Base-by-base conservation (phyloP, 768 basidiomycete genomes). In the Lentinula aciculospora region DNA sequence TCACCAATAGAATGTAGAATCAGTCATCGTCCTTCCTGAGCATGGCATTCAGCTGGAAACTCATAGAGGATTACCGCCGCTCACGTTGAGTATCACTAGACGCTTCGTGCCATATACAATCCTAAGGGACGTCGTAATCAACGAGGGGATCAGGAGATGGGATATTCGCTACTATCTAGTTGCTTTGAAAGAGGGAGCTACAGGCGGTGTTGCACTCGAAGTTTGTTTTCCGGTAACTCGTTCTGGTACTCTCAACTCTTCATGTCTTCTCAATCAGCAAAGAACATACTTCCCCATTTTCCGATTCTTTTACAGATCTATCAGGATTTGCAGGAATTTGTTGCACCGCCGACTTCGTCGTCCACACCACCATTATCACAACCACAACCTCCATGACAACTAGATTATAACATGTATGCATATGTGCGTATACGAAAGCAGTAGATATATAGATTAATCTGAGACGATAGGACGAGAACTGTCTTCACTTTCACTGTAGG, bases 31-130 rank as follows among this genome's bases (percentile, higher is more conserved):
- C 36, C 67, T 91, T 45, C 84, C 85, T 7, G 72, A 76, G 1
- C 81, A 87, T 54, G 90, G 90, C 10, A 73, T 93, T 40, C 91
- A 92, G 64, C 69, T 92, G 2, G 89, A 92, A 67, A 85, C 83
- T 0, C 82, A 82, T 68, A 74, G 80, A 55, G 90, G 88, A 1
- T 66, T 85, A 31, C 78, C 78, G 9, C 66, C 68, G 13, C 63
- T 71, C 36, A 67, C 71, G 4, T 56, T 80, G 7, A 63, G 66
- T 28, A 70, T 70, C 3, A 72, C 65, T 3, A 77, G 81, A 50
- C 80, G 68, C 3, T 91, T 92, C 67, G 82, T 92, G 60, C 83
- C 86, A 6, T 66, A 78, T 28, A 66, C 74, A 0, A 62, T 67
- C 1, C 68, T 92, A 19, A 75, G 78, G 53, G 87, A 89, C 57